Evolutionary conservation across 169 alveolate genomes (phyloP).

Genomic region (Plasmodium inui): DNA sequence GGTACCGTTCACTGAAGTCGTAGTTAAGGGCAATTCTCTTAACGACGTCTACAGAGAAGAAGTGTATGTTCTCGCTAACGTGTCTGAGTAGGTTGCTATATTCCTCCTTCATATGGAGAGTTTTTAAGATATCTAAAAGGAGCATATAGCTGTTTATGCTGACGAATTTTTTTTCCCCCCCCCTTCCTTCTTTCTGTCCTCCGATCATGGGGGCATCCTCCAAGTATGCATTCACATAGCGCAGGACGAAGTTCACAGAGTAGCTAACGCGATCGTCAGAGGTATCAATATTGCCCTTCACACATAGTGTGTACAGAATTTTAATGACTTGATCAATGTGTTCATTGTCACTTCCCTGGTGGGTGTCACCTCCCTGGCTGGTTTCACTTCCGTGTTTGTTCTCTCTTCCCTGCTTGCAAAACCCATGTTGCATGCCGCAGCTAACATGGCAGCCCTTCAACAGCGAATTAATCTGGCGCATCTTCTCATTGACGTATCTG

Average conservation of each 20-base stretch:
- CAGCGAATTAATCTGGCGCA: slow-evolving; percentile 23
- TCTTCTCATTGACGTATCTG: slow-evolving; percentile 39
- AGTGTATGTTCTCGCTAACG: slow-evolving; percentile 40
- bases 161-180: background rate
- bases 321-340: slow-evolving; percentile 22
- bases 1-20: background rate
- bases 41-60: slow-evolving; percentile 49
- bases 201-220: background rate
- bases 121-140: slow-evolving; percentile 36
- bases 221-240: slow-evolving; percentile 23
- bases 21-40: slow-evolving; percentile 50
- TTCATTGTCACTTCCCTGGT: background rate
- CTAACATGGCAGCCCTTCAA: background rate
- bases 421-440: background rate
- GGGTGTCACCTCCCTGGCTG: no score
- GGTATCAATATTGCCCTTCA: slow-evolving; percentile 46
- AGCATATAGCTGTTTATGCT: slow-evolving; percentile 33
- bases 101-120: slow-evolving; percentile 23
- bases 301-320: slow-evolving; percentile 49
- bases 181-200: background rate
- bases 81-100: slow-evolving; percentile 28
- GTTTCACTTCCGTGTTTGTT: no score
- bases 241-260: slow-evolving; percentile 17
- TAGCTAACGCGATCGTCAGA: slow-evolving; percentile 42
- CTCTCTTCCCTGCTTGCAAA: background rate